Conservation (phyloP, 768 basidiomycete species). For the Mycena floridula region DNA sequence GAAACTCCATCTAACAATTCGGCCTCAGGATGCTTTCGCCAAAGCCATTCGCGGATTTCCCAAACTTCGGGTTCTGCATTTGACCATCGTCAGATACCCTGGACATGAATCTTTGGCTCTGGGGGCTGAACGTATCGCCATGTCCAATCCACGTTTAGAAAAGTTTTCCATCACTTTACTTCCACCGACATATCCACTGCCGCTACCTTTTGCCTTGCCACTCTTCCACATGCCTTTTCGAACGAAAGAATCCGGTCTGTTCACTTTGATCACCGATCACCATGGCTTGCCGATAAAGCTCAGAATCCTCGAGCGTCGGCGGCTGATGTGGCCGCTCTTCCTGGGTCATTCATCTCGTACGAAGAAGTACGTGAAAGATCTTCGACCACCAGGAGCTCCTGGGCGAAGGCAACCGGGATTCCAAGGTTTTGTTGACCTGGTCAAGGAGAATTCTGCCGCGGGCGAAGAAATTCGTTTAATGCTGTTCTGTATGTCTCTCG, state of each 20-base stretch:
- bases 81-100: conserved; percentile 63
- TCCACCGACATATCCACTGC: conserved; percentile 43
- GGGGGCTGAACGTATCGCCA: conserved; percentile 59
- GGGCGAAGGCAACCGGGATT: conserved; percentile 32
- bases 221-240: conserved; percentile 36
- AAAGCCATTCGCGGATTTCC: conserved; percentile 56
- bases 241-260: conserved; percentile 44
- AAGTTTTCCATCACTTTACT: conserved; percentile 64
- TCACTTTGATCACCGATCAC: conserved; percentile 52
- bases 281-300: conserved; percentile 58
- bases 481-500: conserved; percentile 42
- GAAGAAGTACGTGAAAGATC: conserved; percentile 30
- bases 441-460: conserved; percentile 54
- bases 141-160: conserved; percentile 58
- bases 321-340: conserved; percentile 43
- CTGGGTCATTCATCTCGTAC: conserved; percentile 32
- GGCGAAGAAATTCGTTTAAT: conserved; percentile 67
- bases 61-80: conserved; percentile 54
- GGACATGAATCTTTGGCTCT: conserved; percentile 54
- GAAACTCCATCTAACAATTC: not conserved
- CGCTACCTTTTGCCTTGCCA: conserved; percentile 38
- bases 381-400: conserved; percentile 33
- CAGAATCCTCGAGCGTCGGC: conserved; percentile 41
- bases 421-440: conserved; percentile 34
- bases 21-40: conserved; percentile 54